phyloP scores from a whole-genome alignment of 2,329 filamentous ascomycete species.

The Cercospora sp. region DNA sequence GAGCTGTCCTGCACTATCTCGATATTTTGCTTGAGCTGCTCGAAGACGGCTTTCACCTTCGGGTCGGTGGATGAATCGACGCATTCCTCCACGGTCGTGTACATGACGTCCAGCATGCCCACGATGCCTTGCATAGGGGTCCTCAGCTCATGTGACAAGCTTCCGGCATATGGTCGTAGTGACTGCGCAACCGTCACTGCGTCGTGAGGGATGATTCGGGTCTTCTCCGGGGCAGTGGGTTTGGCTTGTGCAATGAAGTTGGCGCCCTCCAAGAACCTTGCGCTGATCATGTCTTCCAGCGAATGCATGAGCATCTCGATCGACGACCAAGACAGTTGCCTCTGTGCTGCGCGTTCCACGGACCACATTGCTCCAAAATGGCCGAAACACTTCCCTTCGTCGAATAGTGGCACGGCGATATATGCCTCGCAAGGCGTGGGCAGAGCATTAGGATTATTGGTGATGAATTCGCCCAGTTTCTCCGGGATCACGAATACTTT shows the following conservation, averaged over 20 bases:
- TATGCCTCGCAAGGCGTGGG: constrained; percentile 66
- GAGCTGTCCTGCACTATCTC: constrained; percentile 73
- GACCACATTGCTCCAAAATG: constrained; percentile 75
- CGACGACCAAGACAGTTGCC: constrained; percentile 63
- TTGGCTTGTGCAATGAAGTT: constrained; percentile 41
- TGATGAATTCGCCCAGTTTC: constrained; percentile 58
- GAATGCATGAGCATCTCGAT: constrained; percentile 68
- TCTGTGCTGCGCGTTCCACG: constrained; percentile 57
- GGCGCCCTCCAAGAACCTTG: constrained; percentile 57
- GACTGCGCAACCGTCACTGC: constrained; percentile 62
- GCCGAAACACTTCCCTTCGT: constrained; percentile 64
- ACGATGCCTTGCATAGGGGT: constrained; percentile 76
- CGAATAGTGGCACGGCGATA: constrained; percentile 65
- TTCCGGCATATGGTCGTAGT: constrained; percentile 70
- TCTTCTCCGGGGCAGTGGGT: constrained; percentile 33
- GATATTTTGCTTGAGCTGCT: constrained; percentile 66
- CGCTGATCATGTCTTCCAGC: constrained; percentile 65
- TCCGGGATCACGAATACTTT: constrained; percentile 69
- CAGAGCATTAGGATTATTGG: constrained; percentile 61
- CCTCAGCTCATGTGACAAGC: constrained; percentile 68
- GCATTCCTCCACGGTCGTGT: constrained; percentile 68
- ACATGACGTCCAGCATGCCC: constrained; percentile 75
- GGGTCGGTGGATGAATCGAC: constrained; percentile 56
- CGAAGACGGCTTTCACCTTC: constrained; percentile 57
- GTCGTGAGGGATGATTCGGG: constrained; percentile 55